Percentiles rank a stretch among this genome's conserved stretches.
phyloP scores from a whole-genome alignment of 2,329 filamentous ascomycete species.

The Aspergillus japonicus region DNA sequence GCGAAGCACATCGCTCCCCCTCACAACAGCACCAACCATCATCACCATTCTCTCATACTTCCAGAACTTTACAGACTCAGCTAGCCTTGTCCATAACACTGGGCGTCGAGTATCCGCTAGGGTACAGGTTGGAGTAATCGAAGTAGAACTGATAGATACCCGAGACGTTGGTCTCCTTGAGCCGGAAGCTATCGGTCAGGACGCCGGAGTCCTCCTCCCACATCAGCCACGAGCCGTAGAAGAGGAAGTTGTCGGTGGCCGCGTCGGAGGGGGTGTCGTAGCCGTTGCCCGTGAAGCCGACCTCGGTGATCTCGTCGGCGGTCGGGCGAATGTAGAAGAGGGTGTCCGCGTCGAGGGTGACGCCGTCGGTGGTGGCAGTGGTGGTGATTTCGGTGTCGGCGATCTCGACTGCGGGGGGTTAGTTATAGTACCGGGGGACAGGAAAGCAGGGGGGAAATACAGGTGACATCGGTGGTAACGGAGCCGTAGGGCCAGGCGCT shows the following conservation, averaged over 20 bases:
- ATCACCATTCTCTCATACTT: neutral
- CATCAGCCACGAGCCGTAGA: slow-evolving; percentile 5
- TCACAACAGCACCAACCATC: too few species aligned
- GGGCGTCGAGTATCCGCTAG: neutral
- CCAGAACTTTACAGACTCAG: accelerated
- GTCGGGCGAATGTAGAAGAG: slow-evolving; percentile 5
- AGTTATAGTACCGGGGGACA: neutral
- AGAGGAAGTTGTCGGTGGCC: neutral
- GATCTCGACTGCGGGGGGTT: neutral
- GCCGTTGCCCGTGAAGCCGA: slow-evolving; percentile 4
- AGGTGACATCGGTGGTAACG: slow-evolving; percentile 3
- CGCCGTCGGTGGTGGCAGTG: slow-evolving; percentile 1
- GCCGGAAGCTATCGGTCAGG: neutral
- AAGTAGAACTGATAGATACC: slow-evolving; percentile 4
- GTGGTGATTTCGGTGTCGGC: neutral
- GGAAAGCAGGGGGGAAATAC: neutral
- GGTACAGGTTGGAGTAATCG: neutral
- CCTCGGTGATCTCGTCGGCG: neutral
- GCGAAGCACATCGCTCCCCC: too few species aligned
- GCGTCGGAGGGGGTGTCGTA: neutral
- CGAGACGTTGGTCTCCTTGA: slow-evolving; percentile 4
- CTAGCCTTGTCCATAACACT: slow-evolving; percentile 1
- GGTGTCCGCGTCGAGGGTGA: slow-evolving; percentile 2
- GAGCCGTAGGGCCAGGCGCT: slow-evolving; percentile 4
- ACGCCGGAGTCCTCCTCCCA: neutral